These are phyloP conservation scores for Pythium dissimile DNA, from an alignment of 352 stramenopile genomes.

Conservation along the genomic window DNA sequence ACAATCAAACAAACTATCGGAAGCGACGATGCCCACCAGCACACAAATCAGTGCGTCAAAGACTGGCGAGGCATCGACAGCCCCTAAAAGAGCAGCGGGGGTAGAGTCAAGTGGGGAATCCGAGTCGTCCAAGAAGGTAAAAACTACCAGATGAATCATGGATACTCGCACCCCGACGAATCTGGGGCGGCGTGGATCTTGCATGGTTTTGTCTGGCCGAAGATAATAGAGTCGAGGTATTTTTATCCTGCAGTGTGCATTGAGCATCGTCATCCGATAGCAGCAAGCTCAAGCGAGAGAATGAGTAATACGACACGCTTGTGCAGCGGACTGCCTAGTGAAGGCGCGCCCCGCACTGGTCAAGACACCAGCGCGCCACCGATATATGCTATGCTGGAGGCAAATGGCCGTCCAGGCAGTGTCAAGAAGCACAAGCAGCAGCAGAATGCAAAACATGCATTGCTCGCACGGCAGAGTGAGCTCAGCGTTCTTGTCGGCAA, in stretches of 20 bases:
- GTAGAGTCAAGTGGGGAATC: no score
- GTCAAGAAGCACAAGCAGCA: conserved; percentile 27
- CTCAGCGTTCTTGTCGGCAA: conserved; percentile 48
- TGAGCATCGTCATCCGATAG: not conserved
- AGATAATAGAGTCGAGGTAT: conserved; percentile 14
- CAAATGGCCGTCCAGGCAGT: conserved; percentile 2
- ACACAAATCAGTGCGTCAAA: no score
- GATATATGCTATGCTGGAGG: not conserved
- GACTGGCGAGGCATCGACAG: no score
- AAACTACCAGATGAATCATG: not conserved
- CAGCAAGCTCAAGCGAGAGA: no score
- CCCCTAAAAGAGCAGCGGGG: no score
- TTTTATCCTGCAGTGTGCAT: conserved; percentile 1
- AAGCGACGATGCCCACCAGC: no score
- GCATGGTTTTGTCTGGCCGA: not conserved
- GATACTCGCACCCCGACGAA: not conserved
- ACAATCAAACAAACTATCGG: no score
- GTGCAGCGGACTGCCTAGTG: not conserved
- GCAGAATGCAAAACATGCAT: conserved; percentile 40
- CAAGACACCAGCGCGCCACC: not conserved
- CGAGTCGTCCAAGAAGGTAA: not conserved
- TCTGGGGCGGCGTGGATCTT: not conserved
- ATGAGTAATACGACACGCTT: conserved; percentile 16
- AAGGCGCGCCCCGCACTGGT: not conserved
- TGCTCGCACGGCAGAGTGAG: conserved; percentile 30